Evolutionary conservation across 1,284 basidiomycete genomes (phyloP).

Genomic region (Ustilago cynodontis): DNA sequence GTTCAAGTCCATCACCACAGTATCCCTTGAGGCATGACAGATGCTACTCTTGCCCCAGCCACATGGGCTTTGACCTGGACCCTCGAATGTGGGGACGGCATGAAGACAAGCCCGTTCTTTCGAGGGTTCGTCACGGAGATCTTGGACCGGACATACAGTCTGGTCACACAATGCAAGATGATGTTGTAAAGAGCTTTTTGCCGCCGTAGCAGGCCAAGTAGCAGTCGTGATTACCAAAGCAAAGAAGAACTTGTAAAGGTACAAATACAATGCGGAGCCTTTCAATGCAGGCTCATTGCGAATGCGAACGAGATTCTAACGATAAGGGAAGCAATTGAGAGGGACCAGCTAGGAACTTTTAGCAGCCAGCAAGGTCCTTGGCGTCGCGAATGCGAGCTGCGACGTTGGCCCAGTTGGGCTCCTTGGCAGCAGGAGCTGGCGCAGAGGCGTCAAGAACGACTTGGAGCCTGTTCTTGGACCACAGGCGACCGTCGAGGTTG

Average conservation of each 20-base stretch:
- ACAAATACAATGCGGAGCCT: conserved; percentile 35
- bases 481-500: conserved; percentile 45
- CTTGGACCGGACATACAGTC: neutral
- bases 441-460: conserved; percentile 40
- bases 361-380: conserved; percentile 51
- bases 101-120: neutral
- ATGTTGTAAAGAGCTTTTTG: neutral
- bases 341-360: neutral
- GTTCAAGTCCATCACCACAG: neutral
- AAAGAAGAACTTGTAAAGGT: conserved; percentile 15
- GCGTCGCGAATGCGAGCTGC: conserved; percentile 47
- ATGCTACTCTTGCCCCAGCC: neutral
- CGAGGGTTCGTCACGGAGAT: neutral
- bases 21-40: neutral
- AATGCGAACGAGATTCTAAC: neutral
- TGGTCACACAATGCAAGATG: neutral
- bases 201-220: neutral
- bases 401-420: conserved; percentile 52
- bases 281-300: conserved; percentile 15
- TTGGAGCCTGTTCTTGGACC: conserved; percentile 49
- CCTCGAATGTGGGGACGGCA: conserved; percentile 6
- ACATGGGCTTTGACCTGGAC: conserved; percentile 12
- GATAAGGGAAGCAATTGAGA: neutral
- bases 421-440: conserved; percentile 23
- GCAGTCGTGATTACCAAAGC: conserved; percentile 16